Conservation (phyloP, 495 filamentous ascomycete species). For the Cladorrhinum samala region DNA sequence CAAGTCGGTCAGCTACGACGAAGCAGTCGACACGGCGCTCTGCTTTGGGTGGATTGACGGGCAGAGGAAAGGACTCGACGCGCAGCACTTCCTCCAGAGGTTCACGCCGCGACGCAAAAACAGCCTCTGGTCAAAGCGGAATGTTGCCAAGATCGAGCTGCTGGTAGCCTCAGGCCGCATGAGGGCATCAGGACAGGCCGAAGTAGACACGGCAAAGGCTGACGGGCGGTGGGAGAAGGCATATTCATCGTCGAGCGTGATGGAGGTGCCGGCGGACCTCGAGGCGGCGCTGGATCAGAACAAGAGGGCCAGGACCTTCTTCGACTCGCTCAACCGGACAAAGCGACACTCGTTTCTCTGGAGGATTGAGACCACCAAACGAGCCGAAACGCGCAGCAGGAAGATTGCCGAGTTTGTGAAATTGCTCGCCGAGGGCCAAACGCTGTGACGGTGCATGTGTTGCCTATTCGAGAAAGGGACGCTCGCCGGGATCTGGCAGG, state of each 20-base stretch:
- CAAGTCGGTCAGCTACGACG: slow-evolving; percentile 42
- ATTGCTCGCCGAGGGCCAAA: slow-evolving; percentile 18
- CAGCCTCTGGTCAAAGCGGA: slow-evolving; percentile 48
- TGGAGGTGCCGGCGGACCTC: slow-evolving; percentile 43
- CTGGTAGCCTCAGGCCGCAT: slow-evolving; percentile 42
- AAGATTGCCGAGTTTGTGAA: slow-evolving; percentile 26
- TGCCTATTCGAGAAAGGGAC: too few species aligned
- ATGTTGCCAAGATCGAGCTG: slow-evolving; percentile 37
- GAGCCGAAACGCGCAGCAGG: slow-evolving; percentile 21
- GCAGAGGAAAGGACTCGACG: slow-evolving; percentile 37
- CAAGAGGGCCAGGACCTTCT: slow-evolving; percentile 30
- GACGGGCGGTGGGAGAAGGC: slow-evolving; percentile 53
- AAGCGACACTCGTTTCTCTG: slow-evolving; percentile 39
- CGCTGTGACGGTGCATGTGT: slow-evolving; percentile 4
- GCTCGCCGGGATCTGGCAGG: too few species aligned
- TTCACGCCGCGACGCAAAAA: slow-evolving; percentile 50
- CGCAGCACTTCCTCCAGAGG: slow-evolving; percentile 39
- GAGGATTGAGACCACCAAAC: slow-evolving; percentile 36
- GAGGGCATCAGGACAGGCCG: slow-evolving; percentile 38
- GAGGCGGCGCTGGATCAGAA: slow-evolving; percentile 24
- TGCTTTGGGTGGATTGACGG: slow-evolving; percentile 60
- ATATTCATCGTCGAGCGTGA: slow-evolving; percentile 41
- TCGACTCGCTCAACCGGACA: slow-evolving; percentile 35
- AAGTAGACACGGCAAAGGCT: slow-evolving; percentile 46
- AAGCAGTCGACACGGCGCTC: slow-evolving; percentile 50